A percentile compares a stretch with the other conserved stretches of the same genome.
phyloP scores from a whole-genome alignment of 768 basidiomycete species.

The Tulasnella sp. region DNA sequence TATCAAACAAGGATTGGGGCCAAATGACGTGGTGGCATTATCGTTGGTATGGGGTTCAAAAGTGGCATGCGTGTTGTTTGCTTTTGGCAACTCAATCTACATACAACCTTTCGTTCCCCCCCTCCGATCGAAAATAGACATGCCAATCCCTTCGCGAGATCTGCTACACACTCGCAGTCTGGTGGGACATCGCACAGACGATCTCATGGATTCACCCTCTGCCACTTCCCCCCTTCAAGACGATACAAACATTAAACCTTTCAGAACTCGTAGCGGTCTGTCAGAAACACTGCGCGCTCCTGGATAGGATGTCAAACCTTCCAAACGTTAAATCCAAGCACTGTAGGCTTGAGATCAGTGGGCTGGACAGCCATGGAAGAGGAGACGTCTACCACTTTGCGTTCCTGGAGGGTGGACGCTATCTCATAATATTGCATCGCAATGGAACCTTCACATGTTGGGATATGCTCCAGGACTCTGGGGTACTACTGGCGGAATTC shows the following conservation, averaged over 20 bases:
- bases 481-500: not conserved
- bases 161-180: not conserved
- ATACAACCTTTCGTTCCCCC: no score
- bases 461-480: not conserved
- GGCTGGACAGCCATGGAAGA: not conserved
- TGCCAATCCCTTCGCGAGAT: not conserved
- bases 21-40: no score
- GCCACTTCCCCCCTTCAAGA: slow-evolving; percentile 4
- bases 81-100: no score
- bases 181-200: slow-evolving; percentile 4
- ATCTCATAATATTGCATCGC: slow-evolving; percentile 5
- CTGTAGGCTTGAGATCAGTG: not conserved
- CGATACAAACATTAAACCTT: not conserved
- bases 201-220: slow-evolving; percentile 3
- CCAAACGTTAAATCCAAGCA: not conserved
- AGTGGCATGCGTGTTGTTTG: no score
- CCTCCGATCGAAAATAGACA: not conserved
- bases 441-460: slow-evolving; percentile 6
- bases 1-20: no score
- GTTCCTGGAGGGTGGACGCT: slow-evolving; percentile 3
- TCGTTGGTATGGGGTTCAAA: no score
- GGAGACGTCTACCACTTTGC: slow-evolving; percentile 10
- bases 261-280: slow-evolving; percentile 1
- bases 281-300: not conserved
- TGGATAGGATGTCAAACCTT: not conserved